Base-by-base conservation (phyloP, 2,329 filamentous ascomycete genomes). In the Ascomycota sp. region DNA sequence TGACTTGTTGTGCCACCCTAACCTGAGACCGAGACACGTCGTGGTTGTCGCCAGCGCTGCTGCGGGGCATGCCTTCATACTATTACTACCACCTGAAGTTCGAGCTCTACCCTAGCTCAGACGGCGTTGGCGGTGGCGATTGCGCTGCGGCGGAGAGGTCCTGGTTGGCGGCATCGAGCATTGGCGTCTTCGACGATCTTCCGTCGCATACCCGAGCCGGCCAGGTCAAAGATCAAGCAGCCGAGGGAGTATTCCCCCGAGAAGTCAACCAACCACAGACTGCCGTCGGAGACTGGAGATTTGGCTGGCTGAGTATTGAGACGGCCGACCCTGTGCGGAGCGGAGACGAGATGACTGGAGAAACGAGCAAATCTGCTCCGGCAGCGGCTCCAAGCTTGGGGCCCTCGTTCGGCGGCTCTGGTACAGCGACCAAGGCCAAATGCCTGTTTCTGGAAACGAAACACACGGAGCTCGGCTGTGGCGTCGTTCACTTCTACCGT, bases 401-500 rank as follows among this genome's bases (percentile, higher is more conserved):
- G 0, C 67, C 66, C 0, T 64, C 55, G 19, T 56, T 67, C 30
- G 59, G 63, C 7, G 59, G 61, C 19, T 63, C 69, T 5, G 80
- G 78, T 5, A 69, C 76, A 30, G 75, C 80, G 34, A 92, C 85
- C 1, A 93, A 85, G 48, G 89, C 81, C 5, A 65, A 69, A 37
- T 92, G 76, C 45, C 57, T 80, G 13, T 73, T 78, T 1, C 61
- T 86, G 1, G 67, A 75, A 32, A 67, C 71, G 11, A 69, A 63
- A 41, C 70, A 76, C 32, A 82, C 81, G 1, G 77, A 92, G 35
- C 63, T 83, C 2, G 80, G 82, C 25, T 94, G 82, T 76, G 89
- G 89, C 2, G 71, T 95, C 10, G 83, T 98, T 2, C 89, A 94
- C 49, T 65, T 98, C 20, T 98, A 94, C 49, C 70, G 85, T 8